These are phyloP conservation scores for Yamadazyma sp. DNA, from an alignment of 805 yeast genomes.

Conservation along the genomic window DNA sequence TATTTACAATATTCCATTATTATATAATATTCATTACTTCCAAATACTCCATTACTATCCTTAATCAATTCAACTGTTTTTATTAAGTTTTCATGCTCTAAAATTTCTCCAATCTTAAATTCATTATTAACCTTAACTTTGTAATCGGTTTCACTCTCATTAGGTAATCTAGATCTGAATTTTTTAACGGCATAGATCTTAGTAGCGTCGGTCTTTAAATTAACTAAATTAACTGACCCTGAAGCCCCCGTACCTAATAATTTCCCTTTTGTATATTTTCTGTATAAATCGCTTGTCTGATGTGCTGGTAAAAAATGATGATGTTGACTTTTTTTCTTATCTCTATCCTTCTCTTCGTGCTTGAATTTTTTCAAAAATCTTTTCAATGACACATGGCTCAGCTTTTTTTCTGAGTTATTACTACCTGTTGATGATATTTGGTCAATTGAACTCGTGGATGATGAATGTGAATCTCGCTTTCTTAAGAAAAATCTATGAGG, in stretches of 20 bases:
- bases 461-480: constrained; percentile 11
- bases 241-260: constrained; percentile 91
- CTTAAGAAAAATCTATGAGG: constrained; percentile 11
- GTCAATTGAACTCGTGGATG: constrained; percentile 11
- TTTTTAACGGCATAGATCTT: constrained; percentile 82
- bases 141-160: constrained; percentile 67
- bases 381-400: constrained; percentile 35
- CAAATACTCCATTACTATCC: constrained; percentile 41
- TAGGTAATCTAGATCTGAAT: constrained; percentile 62
- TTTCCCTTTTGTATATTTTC: constrained; percentile 64
- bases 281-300: constrained; percentile 22
- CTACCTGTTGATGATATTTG: constrained; percentile 10
- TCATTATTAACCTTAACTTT: constrained; percentile 78
- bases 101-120: constrained; percentile 73
- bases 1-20: constrained; percentile 92
- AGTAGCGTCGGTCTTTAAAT: constrained; percentile 47
- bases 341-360: constrained; percentile 11
- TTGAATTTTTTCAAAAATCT: constrained; percentile 52
- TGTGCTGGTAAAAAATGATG: constrained; percentile 15
- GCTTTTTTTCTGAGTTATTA: constrained; percentile 10
- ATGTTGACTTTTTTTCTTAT: constrained; percentile 7
- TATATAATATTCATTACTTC: constrained; percentile 48
- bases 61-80: constrained; percentile 77
- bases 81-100: constrained; percentile 72
- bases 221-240: constrained; percentile 83